Base-by-base conservation (phyloP, 1,284 basidiomycete genomes). In the Porogramme epimiltina region DNA sequence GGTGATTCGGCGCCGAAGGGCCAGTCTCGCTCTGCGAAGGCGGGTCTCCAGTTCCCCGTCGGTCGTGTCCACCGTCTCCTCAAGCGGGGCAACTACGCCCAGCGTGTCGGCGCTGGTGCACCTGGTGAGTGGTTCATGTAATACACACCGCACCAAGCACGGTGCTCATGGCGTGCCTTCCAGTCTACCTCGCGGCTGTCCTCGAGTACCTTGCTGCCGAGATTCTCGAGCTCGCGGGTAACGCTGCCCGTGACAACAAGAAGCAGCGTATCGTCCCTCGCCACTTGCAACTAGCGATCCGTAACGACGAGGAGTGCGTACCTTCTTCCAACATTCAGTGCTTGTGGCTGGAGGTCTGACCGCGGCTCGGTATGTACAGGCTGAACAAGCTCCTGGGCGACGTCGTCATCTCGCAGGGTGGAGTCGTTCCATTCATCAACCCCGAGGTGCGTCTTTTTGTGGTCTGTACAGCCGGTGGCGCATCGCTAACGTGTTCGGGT, bases 21-120 rank as follows among this genome's bases (percentile, higher is more conserved):
- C 15, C 75, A 84, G 67, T 91, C 90, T 46, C 87, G 90, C 59
- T 93, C 91, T 38, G 81, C 88, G 64, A 93, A 93, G 75, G 81
- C 81, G 60, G 89, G 88, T 62, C 81, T 92, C 58, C 89, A 90
- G 73, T 88, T 93, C 84, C 91, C 90, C 55, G 91, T 93, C 70
- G 91, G 91, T 81, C 91, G 91, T 89, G 89, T 93, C 70, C 91
- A 94, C 77, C 87, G 91, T 84, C 85, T 91, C 59, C 73, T 93
- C 61, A 91, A 92, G 82, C 85, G 84, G 75, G 91, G 91, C 61
- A 92, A 93, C 82, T 93, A 93, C 71, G 88, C 87, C 42, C 84
- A 87, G 68, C 86, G 87, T 68, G 80, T 90, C 56, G 87, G 88
- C 74, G 85, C 85, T 60, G 87, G 87, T 70, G 87, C 90, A 67